A percentile compares a stretch with the other conserved stretches of the same genome.
Conservation (phyloP, 805 yeast genomes). For the Kodamaea laetipori region DNA sequence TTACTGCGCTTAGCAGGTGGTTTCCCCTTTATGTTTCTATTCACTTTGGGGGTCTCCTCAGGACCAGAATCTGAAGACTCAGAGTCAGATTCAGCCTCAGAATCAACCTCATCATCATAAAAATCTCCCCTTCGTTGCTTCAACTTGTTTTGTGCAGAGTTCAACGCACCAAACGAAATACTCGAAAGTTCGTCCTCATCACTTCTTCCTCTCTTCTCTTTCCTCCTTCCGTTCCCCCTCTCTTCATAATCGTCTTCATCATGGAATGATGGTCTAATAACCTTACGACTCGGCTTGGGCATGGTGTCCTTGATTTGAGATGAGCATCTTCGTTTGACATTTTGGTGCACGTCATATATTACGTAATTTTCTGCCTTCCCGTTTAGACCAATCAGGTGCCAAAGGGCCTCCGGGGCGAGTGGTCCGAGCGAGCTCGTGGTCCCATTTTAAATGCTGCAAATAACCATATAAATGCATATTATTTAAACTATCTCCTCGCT, state of each 20-base stretch:
- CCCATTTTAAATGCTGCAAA: too few relatives aligned
- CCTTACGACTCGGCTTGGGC: not conserved
- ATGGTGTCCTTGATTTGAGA: not conserved
- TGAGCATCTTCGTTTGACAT: too few relatives aligned
- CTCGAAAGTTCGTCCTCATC: slow-evolving; percentile 49
- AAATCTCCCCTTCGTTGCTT: slow-evolving; percentile 3
- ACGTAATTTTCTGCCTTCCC: too few relatives aligned
- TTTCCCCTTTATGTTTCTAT: slow-evolving; percentile 17
- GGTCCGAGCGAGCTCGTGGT: not conserved
- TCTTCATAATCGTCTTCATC: slow-evolving; percentile 8
- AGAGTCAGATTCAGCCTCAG: slow-evolving; percentile 22
- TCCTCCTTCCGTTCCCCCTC: slow-evolving; percentile 14
- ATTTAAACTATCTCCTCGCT: too few relatives aligned
- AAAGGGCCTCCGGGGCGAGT: not conserved
- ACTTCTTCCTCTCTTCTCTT: slow-evolving; percentile 16
- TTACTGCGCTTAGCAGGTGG: slow-evolving; percentile 46
- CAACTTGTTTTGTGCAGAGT: slow-evolving; percentile 57
- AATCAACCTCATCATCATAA: not conserved
- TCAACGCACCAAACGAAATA: slow-evolving; percentile 66
- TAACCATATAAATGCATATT: too few relatives aligned
- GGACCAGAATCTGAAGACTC: slow-evolving; percentile 38
- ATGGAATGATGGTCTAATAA: slow-evolving; percentile 10
- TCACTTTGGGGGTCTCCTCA: slow-evolving; percentile 31
- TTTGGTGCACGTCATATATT: too few relatives aligned
- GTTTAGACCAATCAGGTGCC: too few relatives aligned